Percentiles rank a stretch among this genome's conserved stretches.
These are phyloP conservation scores for Cladosporium sp. DNA, from an alignment of 2,329 filamentous ascomycete genomes.

Conservation along the genomic window DNA sequence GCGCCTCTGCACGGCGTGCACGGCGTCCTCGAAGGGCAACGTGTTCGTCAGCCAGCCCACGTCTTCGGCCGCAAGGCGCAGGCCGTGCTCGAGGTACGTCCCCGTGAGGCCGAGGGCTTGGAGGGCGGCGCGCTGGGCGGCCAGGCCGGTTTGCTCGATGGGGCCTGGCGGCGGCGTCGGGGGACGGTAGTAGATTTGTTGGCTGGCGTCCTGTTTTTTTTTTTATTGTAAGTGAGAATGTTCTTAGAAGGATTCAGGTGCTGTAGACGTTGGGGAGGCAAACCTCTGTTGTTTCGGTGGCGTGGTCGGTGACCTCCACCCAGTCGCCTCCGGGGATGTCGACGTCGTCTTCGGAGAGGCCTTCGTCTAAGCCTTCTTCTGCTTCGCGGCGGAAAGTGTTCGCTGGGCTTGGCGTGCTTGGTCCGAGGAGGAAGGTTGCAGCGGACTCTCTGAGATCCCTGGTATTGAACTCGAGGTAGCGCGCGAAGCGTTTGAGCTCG, in stretches of 20 bases:
- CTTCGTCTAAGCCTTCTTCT: background rate
- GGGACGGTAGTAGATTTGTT: background rate
- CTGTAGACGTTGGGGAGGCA: background rate
- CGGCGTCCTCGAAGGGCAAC: background rate
- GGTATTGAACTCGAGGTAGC: conserved; percentile 1
- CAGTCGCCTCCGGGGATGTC: background rate
- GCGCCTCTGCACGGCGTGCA: background rate
- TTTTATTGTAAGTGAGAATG: background rate
- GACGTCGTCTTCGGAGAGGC: background rate
- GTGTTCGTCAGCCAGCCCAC: conserved; percentile 11
- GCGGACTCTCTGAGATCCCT: background rate
- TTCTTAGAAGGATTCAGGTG: background rate
- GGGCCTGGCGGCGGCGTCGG: background rate
- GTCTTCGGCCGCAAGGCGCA: conserved; percentile 2
- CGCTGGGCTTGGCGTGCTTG: background rate
- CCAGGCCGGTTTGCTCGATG: background rate
- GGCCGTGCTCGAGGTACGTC: background rate
- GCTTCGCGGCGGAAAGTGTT: background rate
- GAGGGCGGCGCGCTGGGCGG: background rate
- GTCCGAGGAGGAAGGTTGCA: background rate
- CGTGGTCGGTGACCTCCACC: background rate
- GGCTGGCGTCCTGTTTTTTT: background rate
- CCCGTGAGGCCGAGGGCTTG: conserved; percentile 7
- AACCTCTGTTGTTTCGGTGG: background rate
- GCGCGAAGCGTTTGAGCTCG: conserved; percentile 8